Base-by-base conservation (phyloP, 2,329 filamentous ascomycete species). In the Tetracladium maxilliforme region DNA sequence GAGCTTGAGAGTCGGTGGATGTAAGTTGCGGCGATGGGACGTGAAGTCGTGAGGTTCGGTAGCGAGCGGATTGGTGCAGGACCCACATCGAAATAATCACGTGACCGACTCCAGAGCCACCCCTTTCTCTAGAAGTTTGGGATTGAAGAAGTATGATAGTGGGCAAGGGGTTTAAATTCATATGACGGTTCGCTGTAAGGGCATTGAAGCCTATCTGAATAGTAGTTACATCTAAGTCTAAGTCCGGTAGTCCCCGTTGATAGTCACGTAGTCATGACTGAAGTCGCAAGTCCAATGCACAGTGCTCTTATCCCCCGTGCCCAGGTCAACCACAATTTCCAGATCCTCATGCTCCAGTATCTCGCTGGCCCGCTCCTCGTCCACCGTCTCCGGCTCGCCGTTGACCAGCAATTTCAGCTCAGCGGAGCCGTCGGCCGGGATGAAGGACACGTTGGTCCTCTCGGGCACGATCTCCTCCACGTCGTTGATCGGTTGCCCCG, bases 251-350 rank as follows among this genome's bases (percentile, higher is more conserved):
- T 77, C 70, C 16, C 70, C 70, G 39, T 77, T 77, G 37, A 76
- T 76, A 44, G 15, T 47, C 47, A 70, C 69, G 44, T 71, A 92
- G 59, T 86, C 79, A 43, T 86, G 79, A 44, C 76, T 83, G 38
- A 86, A 82, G 47, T 92, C 82, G 44, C 82, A 90, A 19, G 81
- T 90, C 72, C 79, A 90, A 47, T 82, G 81, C 5, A 72, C 69
- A 2, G 76, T 74, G 46, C 76, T 67, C 43, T 73, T 62, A 17
- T 64, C 56, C 20, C 70, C 74, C 22, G 76, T 78, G 14, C 78
- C 79, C 27, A 92, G 46, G 30, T 62, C 63, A 5, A 92, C 77
- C 19, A 79, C 47, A 32, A 92, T 86, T 52, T 87, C 78, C 33
- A 90, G 48, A 43, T 90, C 76, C 44, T 84, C 79, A 35, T 70